Percentiles rank a stretch among this genome's conserved stretches.
Evolutionary conservation across 331 rosid genomes (phyloP).

Genomic region (Quercus tomentella): DNA sequence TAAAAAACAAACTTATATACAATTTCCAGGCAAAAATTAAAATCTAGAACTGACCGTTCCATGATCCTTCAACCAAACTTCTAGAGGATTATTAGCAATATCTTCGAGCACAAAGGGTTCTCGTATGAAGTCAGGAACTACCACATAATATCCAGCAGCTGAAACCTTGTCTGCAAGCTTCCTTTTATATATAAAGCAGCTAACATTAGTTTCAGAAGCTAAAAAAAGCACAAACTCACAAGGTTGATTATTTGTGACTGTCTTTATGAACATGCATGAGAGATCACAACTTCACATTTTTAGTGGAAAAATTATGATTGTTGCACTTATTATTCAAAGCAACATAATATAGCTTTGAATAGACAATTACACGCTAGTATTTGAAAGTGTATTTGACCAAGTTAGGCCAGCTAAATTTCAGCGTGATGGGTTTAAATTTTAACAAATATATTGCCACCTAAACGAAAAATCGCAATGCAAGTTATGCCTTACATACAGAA

Average conservation of each 20-base stretch:
- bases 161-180: slow-evolving; percentile 70
- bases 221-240: neutral
- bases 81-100: slow-evolving; percentile 12
- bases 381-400: neutral
- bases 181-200: slow-evolving; percentile 30
- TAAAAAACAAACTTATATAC: neutral
- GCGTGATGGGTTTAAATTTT: neutral
- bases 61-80: slow-evolving; percentile 48
- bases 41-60: slow-evolving; percentile 35
- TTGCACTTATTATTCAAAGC: neutral
- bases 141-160: slow-evolving; percentile 55
- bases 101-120: slow-evolving; percentile 40
- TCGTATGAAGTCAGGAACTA: slow-evolving; percentile 52
- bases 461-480: neutral
- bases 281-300: too few species aligned
- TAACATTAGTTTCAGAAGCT: neutral
- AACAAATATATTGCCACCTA: neutral
- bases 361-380: neutral
- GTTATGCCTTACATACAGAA: neutral
- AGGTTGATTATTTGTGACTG: neutral
- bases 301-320: too few species aligned
- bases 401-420: neutral
- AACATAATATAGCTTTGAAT: neutral
- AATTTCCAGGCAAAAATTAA: neutral
- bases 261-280: neutral